These are phyloP conservation scores for Dioscorea cayenensis DNA, from an alignment of 116 monocot genomes.

Conservation along the genomic window DNA sequence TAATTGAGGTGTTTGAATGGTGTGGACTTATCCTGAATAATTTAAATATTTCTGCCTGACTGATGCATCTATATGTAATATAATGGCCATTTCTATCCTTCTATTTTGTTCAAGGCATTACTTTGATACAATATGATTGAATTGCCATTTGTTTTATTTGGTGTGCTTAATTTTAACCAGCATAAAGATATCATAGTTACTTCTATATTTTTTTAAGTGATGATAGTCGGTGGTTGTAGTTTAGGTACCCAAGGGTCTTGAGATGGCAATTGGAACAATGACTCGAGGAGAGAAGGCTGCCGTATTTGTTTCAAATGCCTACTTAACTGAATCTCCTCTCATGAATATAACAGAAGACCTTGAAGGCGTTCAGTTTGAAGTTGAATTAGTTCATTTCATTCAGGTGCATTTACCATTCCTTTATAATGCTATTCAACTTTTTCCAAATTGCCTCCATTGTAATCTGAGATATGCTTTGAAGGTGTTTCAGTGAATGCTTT, in stretches of 20 bases:
- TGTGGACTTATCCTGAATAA: too few species aligned
- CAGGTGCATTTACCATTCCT: conserved; percentile 47
- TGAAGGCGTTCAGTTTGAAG: conserved; percentile 81
- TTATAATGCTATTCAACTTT: neutral
- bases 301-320: conserved; percentile 52
- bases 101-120: too few species aligned
- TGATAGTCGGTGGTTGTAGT: conserved; percentile 20
- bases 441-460: too few species aligned
- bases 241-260: conserved; percentile 95
- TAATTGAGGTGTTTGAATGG: conserved; percentile 4
- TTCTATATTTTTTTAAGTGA: conserved; percentile 10
- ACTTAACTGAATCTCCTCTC: conserved; percentile 73
- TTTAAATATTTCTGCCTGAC: neutral
- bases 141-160: too few species aligned
- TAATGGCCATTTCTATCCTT: too few species aligned
- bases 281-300: conserved; percentile 72
- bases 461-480: too few species aligned
- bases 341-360: conserved; percentile 44
- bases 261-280: conserved; percentile 98
- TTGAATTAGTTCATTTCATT: conserved; percentile 76
- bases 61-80: neutral
- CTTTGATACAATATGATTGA: too few species aligned
- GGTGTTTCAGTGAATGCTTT: too few species aligned
- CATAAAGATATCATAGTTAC: too few species aligned
- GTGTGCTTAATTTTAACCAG: too few species aligned